Conservation (phyloP, 2,329 filamentous ascomycete genomes). For the Fusarium buharicum region DNA sequence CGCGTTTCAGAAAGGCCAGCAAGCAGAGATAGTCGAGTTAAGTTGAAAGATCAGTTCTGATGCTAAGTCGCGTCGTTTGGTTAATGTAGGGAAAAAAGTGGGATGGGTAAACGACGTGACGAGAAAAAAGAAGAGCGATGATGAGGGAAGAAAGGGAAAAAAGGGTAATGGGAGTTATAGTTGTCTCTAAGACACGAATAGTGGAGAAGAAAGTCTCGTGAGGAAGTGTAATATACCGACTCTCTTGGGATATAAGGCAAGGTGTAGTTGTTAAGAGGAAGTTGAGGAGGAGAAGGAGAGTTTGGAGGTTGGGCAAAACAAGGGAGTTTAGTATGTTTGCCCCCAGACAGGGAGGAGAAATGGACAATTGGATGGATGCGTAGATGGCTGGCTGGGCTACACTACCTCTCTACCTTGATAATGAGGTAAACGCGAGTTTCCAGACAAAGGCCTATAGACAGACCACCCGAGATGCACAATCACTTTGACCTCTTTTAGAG, state of each 20-base stretch:
- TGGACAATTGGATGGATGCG: slow-evolving; percentile 26
- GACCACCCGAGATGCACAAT: slow-evolving; percentile 20
- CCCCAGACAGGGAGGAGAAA: slow-evolving; percentile 16
- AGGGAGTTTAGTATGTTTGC: slow-evolving; percentile 23
- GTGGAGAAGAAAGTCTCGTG: slow-evolving; percentile 37
- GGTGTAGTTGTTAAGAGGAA: slow-evolving; percentile 16
- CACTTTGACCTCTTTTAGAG: slow-evolving; percentile 5
- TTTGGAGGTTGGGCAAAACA: neutral
- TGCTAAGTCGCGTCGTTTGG: slow-evolving; percentile 27
- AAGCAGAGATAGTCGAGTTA: slow-evolving; percentile 7
- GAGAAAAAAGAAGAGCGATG: slow-evolving; percentile 17
- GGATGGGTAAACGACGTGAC: slow-evolving; percentile 30
- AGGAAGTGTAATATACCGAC: slow-evolving; percentile 34
- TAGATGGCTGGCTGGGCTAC: slow-evolving; percentile 26
- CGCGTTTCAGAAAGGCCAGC: slow-evolving; percentile 11
- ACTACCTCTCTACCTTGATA: slow-evolving; percentile 11
- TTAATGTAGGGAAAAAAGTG: slow-evolving; percentile 36
- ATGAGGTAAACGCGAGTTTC: slow-evolving; percentile 33
- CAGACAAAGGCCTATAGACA: slow-evolving; percentile 23
- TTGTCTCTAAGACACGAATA: slow-evolving; percentile 13
- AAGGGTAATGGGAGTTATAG: slow-evolving; percentile 14
- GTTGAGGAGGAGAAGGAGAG: slow-evolving; percentile 8
- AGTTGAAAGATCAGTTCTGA: neutral
- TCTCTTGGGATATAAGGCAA: neutral
- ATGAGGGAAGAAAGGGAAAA: slow-evolving; percentile 17